Evolutionary conservation across 768 basidiomycete species (phyloP), one percentile per base, ranked within the genome.

Genomic region (Asterophora lycoperdoides): DNA sequence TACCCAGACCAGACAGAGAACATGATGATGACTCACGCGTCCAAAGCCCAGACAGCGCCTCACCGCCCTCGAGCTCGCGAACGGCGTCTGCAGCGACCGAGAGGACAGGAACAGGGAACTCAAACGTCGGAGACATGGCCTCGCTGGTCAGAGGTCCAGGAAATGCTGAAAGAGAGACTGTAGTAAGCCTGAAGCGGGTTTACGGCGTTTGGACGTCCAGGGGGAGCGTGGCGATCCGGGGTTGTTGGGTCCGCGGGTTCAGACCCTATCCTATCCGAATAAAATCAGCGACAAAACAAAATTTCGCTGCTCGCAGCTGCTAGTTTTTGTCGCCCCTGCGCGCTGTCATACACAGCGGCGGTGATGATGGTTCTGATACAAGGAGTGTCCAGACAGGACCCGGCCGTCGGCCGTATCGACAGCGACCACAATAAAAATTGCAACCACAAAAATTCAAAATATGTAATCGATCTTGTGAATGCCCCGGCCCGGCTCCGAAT

Each of bases 1-100:
- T 15, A 10, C 26, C n/a, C 33, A 35, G n/a, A 44, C 28, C 19
- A 15, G 39, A 36, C 33, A 28, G 14, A 4, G 39, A 51, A 13
- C 44, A 19, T 44, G 44, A 19, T 44, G 44, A 44, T 28, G 42
- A 75, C 74, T 60, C 55, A 89, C 89, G 68, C 49, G 76, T 78
- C 85, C 84, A 89, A 20, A 89, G 78, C 44, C 77, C 68, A 41
- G 70, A 77, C 41, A 89, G 70, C 23, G 84, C 82, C 42, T 87
- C 83, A 35, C 76, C 70, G 43, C 84, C 81, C 57, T 89, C 78
- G 53, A 89, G 75, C 54, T 84, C 80, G 57, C 72, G 74, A 52
- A 90, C 75, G 15, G 74, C 84, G 52, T 86, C 86, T 15, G 76
- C 70, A 6, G 81, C 73, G 55, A 90, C 71, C 26, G 80, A 72